Percentiles rank a stretch among this genome's conserved stretches.
phyloP scores from a whole-genome alignment of 225 moss, liverwort and hornwort species.

The Pseudisothecium myosuroides region DNA sequence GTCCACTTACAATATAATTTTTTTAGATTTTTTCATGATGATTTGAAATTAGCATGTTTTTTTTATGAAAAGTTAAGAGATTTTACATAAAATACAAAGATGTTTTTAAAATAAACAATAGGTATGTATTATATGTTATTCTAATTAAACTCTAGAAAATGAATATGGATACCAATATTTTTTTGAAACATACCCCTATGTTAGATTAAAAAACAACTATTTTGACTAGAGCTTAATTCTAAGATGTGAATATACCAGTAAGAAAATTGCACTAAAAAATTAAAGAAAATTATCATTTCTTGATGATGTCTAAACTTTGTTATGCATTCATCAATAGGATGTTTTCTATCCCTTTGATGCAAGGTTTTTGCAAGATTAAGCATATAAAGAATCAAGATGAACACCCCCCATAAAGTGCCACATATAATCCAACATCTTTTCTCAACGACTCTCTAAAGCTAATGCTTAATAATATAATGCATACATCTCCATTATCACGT shows the following conservation, averaged over 20 bases:
- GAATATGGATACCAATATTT: no score
- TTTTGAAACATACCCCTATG: not conserved
- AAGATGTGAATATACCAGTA: not conserved
- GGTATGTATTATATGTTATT: not conserved
- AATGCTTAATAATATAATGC: not conserved
- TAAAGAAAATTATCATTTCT: not conserved
- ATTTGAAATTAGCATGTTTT: not conserved
- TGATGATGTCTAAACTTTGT: not conserved
- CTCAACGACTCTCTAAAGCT: not conserved
- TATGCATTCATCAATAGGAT: not conserved
- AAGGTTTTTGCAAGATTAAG: not conserved
- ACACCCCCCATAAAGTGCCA: rapidly evolving
- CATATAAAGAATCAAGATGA: not conserved
- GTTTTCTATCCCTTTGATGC: not conserved
- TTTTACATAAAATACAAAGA: not conserved
- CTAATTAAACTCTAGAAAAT: not conserved
- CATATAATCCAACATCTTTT: not conserved
- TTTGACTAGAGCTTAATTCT: not conserved
- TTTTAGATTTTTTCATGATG: not conserved
- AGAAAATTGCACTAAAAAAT: not conserved
- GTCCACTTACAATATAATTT: not conserved
- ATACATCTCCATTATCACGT: not conserved
- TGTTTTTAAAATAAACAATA: no score
- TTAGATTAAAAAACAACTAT: not conserved
- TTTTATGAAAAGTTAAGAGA: not conserved